Percentiles rank a stretch among this genome's conserved stretches.
Evolutionary conservation across 1,139 yeast species (phyloP).

Genomic region (Lodderomyces pseudojiufengensis): DNA sequence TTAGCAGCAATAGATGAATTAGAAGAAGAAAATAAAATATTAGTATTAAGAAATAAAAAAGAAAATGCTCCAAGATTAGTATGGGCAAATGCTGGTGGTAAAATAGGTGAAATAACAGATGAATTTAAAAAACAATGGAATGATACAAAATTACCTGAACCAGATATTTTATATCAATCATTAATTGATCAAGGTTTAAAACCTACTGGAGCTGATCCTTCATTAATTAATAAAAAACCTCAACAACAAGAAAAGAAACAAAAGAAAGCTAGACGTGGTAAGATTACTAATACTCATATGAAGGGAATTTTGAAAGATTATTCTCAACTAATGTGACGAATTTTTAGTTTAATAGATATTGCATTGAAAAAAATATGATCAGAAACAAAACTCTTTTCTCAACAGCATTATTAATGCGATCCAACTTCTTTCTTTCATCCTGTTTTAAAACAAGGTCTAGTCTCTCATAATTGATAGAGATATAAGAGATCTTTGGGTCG

Average conservation of each 20-base stretch:
- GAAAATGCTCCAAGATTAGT: slow-evolving; percentile 87
- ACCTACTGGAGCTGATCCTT: slow-evolving; percentile 98
- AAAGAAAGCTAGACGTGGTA: slow-evolving; percentile 88
- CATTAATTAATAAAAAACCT: slow-evolving; percentile 65
- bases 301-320: slow-evolving; percentile 92
- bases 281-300: slow-evolving; percentile 94
- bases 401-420: no score
- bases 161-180: slow-evolving; percentile 69
- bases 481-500: no score
- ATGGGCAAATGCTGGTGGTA: slow-evolving; percentile 85
- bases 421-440: no score
- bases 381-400: no score
- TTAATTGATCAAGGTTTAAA: slow-evolving; percentile 82
- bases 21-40: slow-evolving; percentile 70
- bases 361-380: no score
- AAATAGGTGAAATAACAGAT: slow-evolving; percentile 70
- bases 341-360: no score
- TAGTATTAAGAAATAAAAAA: slow-evolving; percentile 85
- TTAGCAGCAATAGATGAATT: slow-evolving; percentile 69
- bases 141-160: slow-evolving; percentile 71
- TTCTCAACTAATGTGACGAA: slow-evolving; percentile 34
- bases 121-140: slow-evolving; percentile 85
- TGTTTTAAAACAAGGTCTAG: no score
- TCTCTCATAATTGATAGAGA: no score
- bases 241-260: slow-evolving; percentile 69